phyloP scores from a whole-genome alignment of 805 yeast genomes.

The Pichia californica region DNA sequence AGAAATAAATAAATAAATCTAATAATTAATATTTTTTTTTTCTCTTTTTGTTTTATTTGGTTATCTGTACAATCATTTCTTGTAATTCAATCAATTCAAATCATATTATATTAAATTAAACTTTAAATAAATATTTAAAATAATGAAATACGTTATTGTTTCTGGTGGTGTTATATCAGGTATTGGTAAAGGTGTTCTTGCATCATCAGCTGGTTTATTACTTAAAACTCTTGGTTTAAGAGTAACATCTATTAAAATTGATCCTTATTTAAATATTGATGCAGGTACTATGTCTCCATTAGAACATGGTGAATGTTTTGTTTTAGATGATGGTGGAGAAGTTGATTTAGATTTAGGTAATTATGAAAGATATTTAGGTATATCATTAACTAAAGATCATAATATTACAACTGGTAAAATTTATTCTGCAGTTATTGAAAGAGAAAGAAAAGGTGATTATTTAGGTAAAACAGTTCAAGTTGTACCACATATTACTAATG shows the following conservation, averaged over 20 bases:
- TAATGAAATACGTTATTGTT: constrained; percentile 97
- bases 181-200: constrained; percentile 97
- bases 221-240: constrained; percentile 90
- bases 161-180: constrained; percentile 99
- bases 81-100: too few species aligned
- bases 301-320: constrained; percentile 99
- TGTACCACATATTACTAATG: constrained; percentile 96
- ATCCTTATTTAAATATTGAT: constrained; percentile 98
- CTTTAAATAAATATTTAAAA: constrained; percentile 8
- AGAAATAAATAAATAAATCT: too few species aligned
- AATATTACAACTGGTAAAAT: constrained; percentile 98
- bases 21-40: not conserved
- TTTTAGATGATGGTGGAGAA: constrained; percentile 97
- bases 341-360: constrained; percentile 97
- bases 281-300: constrained; percentile 99
- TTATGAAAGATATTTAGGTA: constrained; percentile 93
- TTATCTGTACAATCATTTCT: too few species aligned
- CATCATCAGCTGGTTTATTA: constrained; percentile 93
- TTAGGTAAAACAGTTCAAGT: constrained; percentile 99
- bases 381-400: constrained; percentile 88
- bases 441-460: constrained; percentile 94
- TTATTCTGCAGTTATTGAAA: constrained; percentile 87
- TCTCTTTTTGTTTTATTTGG: too few species aligned
- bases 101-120: not conserved
- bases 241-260: constrained; percentile 96